A percentile compares a stretch with the other conserved stretches of the same genome.
Conservation (phyloP, 2,329 filamentous ascomycete genomes). For the Nothopassalora personata region DNA sequence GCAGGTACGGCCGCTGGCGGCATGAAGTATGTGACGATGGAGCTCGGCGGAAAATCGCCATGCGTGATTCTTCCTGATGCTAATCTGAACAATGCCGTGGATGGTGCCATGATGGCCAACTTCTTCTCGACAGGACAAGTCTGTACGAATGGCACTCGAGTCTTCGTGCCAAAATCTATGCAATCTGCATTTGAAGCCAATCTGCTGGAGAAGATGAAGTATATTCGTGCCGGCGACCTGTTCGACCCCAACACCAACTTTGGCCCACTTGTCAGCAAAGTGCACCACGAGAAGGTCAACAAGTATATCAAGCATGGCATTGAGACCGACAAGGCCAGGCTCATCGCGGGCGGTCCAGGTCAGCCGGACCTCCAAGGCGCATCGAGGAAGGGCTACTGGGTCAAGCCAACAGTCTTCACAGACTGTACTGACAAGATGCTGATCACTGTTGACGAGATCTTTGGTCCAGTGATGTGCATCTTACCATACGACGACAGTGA, state of each 20-base stretch:
- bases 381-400: slow-evolving; percentile 68
- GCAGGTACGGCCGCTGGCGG: slow-evolving; percentile 66
- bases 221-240: slow-evolving; percentile 66
- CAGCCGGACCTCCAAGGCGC: slow-evolving; percentile 45
- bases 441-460: slow-evolving; percentile 78
- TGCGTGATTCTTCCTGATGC: slow-evolving; percentile 75
- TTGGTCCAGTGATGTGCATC: slow-evolving; percentile 80
- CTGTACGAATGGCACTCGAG: slow-evolving; percentile 86
- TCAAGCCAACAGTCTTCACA: slow-evolving; percentile 77
- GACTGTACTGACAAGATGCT: slow-evolving; percentile 79
- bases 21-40: slow-evolving; percentile 92
- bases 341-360: slow-evolving; percentile 66
- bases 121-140: slow-evolving; percentile 90
- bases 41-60: slow-evolving; percentile 82
- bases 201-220: slow-evolving; percentile 64
- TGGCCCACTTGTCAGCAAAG: slow-evolving; percentile 70
- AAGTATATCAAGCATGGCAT: slow-evolving; percentile 71
- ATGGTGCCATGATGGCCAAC: slow-evolving; percentile 89
- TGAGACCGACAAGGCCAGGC: slow-evolving; percentile 64
- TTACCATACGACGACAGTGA: slow-evolving; percentile 56
- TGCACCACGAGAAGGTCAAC: slow-evolving; percentile 73
- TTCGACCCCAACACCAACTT: slow-evolving; percentile 72
- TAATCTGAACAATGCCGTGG: slow-evolving; percentile 71
- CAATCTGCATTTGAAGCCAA: slow-evolving; percentile 63
- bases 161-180: slow-evolving; percentile 67